phyloP scores from a whole-genome alignment of 2,329 filamentous ascomycete genomes.

The Blastomyces gilchristii region DNA sequence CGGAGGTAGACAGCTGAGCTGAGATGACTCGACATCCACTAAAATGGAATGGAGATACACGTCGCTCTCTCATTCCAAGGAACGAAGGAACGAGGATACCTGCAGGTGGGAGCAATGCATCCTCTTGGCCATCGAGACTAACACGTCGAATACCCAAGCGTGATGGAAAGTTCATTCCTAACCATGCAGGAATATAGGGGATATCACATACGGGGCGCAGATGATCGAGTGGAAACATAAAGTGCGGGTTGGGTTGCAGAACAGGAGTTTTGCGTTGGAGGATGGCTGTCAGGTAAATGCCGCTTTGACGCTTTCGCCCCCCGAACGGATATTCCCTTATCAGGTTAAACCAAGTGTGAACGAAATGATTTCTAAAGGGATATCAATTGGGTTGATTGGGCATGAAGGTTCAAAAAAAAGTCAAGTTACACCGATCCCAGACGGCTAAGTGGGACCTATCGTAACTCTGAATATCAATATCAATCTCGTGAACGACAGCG shows the following conservation, averaged over 20 bases:
- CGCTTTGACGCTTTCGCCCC: background rate
- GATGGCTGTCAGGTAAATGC: background rate
- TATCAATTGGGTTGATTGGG: constrained; percentile 3
- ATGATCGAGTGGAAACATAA: background rate
- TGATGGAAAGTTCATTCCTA: background rate
- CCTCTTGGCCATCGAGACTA: background rate
- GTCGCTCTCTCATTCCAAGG: background rate
- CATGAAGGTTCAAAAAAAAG: background rate
- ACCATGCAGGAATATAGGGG: background rate
- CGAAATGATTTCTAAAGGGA: background rate
- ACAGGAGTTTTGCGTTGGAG: background rate
- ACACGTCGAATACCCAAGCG: background rate
- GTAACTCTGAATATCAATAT: constrained; percentile 6
- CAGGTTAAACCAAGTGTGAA: background rate
- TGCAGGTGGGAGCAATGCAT: background rate
- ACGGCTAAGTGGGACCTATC: background rate
- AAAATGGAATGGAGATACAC: background rate
- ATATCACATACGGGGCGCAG: background rate
- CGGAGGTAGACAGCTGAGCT: background rate
- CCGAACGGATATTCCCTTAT: background rate
- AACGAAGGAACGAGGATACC: background rate
- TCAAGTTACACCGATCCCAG: background rate
- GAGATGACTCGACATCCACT: background rate
- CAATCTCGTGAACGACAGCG: constrained; percentile 16
- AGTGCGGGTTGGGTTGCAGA: constrained; percentile 1